These are phyloP conservation scores for Straminergon stramineum DNA, from an alignment of 225 moss, liverwort and hornwort genomes.

Conservation along the genomic window DNA sequence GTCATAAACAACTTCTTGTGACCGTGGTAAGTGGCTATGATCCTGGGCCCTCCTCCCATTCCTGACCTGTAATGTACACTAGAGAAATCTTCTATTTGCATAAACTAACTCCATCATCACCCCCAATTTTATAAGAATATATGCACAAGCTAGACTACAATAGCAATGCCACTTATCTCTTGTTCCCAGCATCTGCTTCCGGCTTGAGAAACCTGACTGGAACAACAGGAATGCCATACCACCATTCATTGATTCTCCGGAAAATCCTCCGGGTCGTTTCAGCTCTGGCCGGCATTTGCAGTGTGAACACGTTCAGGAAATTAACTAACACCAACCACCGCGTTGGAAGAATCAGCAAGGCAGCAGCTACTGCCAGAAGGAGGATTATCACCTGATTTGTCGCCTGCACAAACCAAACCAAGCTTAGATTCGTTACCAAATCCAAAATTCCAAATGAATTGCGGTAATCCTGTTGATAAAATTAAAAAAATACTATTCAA, in stretches of 20 bases:
- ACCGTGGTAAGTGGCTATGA: no score
- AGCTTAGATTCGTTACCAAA: not conserved
- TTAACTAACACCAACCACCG: conserved; percentile 48
- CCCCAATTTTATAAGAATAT: conserved; percentile 4
- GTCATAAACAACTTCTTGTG: not conserved
- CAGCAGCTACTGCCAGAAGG: conserved; percentile 37
- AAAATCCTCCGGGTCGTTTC: conserved; percentile 51
- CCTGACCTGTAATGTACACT: conserved; percentile 1
- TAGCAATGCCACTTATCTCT: not conserved
- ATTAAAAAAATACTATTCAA: not conserved
- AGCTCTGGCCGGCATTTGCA: conserved; percentile 48
- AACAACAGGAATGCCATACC: conserved; percentile 89
- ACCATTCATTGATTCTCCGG: conserved; percentile 79
- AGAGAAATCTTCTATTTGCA: not conserved
- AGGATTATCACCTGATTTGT: conserved; percentile 53
- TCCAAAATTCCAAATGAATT: not conserved
- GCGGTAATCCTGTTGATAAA: not conserved
- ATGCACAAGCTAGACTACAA: conserved; percentile 13
- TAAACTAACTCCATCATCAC: not conserved
- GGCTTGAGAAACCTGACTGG: conserved; percentile 72
- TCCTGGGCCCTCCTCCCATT: not conserved
- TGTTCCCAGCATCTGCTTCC: not conserved
- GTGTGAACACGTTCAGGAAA: conserved; percentile 75
- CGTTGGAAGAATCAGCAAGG: conserved; percentile 53
- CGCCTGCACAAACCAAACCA: conserved; percentile 37